Base-by-base conservation (phyloP, 306 rosid species). In the Bauhinia variegata region DNA sequence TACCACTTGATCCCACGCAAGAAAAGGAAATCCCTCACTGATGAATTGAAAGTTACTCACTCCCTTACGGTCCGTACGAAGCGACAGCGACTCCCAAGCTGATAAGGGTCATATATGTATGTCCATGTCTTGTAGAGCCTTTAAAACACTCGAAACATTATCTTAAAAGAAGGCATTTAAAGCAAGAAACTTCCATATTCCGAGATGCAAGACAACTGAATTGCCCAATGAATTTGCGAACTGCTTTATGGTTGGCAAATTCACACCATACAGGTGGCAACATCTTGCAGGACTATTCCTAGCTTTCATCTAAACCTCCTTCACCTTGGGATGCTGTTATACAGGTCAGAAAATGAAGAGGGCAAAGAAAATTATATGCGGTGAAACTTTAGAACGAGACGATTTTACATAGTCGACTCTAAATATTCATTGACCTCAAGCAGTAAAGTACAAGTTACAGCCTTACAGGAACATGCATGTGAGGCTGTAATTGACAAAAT, bases 41-140 rank as follows among this genome's bases (percentile, higher is more conserved):
- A 42, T 62, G 68, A 65, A 46, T 44, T 44, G 63, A 61, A 68
- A 71, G 37, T 63, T 15, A 54, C 42, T 74, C 36, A 42, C 38
- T 54, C 56, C 14, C 47, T 54, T 61, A 18, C 47, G 19, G 17
- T 63, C 79, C 88, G 79, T 80, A 80, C 85, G 33, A 46, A 52
- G 11, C 15, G 88, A 84, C 4, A 67, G 44, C 15, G 85, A 84
- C 88, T 6, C 5, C 2, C 31, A 47, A 71, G 56, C 31, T 16
- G 67, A 50, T 49, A 36, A 67, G 46, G 19, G 28, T 85, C 88
- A 71, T 76, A n/a, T n/a, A 65, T 73, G 49, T 15, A 38, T 10
- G 16, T 23, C 48, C 18, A 23, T 63, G 75, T 46, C 55, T 46
- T 72, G 71, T 78, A 67, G 64, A 57, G 36, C 37, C 61, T 65